A percentile compares a stretch with the other conserved stretches of the same genome.
Evolutionary conservation across 768 basidiomycete species (phyloP).

Genomic region (Suillus occidentalis): DNA sequence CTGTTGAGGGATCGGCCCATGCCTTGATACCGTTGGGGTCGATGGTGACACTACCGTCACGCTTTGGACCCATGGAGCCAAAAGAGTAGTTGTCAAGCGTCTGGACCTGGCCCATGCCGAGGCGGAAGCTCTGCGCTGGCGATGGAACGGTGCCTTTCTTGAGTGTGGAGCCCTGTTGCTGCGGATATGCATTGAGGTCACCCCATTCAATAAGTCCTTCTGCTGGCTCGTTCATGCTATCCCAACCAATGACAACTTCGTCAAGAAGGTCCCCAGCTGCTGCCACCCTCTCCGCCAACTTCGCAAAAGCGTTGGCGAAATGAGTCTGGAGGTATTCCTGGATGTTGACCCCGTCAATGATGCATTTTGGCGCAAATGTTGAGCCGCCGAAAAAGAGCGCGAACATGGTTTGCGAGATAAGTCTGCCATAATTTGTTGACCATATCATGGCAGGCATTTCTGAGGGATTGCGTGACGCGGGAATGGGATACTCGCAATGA

Average conservation of each 20-base stretch:
- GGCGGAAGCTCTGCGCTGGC: constrained; percentile 75
- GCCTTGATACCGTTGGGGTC: constrained; percentile 81
- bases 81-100: constrained; percentile 85
- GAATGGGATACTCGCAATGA: constrained; percentile 82
- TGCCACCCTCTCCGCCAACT: constrained; percentile 71
- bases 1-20: constrained; percentile 66
- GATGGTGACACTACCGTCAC: constrained; percentile 72
- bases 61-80: constrained; percentile 72
- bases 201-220: constrained; percentile 72
- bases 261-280: constrained; percentile 80
- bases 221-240: constrained; percentile 92
- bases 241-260: constrained; percentile 94
- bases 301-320: constrained; percentile 72
- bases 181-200: constrained; percentile 66
- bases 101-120: constrained; percentile 87
- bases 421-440: constrained; percentile 92
- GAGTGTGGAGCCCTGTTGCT: constrained; percentile 64
- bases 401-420: constrained; percentile 86
- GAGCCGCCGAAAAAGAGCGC: constrained; percentile 93
- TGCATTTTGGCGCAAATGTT: constrained; percentile 86
- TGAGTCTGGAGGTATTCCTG: constrained; percentile 85
- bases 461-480: constrained; percentile 60
- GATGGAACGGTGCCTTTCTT: constrained; percentile 90
- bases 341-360: constrained; percentile 89
- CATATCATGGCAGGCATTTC: constrained; percentile 92